Base-by-base conservation (phyloP, 441 rosid genomes). In the Erysimum cheiri region DNA sequence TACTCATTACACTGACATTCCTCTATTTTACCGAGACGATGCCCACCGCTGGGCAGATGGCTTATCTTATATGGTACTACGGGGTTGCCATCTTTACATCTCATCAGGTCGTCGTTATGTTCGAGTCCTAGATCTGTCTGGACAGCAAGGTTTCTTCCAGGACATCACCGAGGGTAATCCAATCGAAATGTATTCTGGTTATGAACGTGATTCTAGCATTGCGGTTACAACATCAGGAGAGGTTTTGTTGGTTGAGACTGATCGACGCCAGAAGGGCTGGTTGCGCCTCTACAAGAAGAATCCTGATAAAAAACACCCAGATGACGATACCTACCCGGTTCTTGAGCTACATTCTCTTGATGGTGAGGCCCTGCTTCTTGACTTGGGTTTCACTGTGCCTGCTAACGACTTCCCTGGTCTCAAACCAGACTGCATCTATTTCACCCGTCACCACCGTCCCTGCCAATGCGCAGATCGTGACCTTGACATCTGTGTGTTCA, bases 211-310 rank as follows among this genome's bases (percentile, higher is more conserved):
- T 31, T 29, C 59, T n/a, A 54, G 59, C 59, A 54, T 54, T 54
- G 59, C 37, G 6, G 59, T 54, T 54, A 54, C 59, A 54, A 31
- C 39, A 32, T 6, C 59, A 6, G 59, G 39, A 54, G 59, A 54
- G 39, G 13, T 31, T 31, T 32, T 54, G 59, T 14, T 54, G 39
- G 59, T 54, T 31, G 59, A 31, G 59, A 54, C 39, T 54, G 10
- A 54, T 31, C 59, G 39, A 52, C 6, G 57, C 0, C 2, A 12
- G 6, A 52, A 19, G 57, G 13, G 1, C 36, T 52, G 24, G 26
- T 46, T 52, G 36, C 35, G 35, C 57, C 1, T 52, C 36, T 28
- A 52, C 35, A 52, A 52, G 11, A 26, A 28, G 4, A 5, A 52
- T 52, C 57, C 15, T 52, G 1, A 44, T 44, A 8, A 15, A 15